phyloP scores from a whole-genome alignment of 352 stramenopile species.

The Pythium phragmiticola region DNA sequence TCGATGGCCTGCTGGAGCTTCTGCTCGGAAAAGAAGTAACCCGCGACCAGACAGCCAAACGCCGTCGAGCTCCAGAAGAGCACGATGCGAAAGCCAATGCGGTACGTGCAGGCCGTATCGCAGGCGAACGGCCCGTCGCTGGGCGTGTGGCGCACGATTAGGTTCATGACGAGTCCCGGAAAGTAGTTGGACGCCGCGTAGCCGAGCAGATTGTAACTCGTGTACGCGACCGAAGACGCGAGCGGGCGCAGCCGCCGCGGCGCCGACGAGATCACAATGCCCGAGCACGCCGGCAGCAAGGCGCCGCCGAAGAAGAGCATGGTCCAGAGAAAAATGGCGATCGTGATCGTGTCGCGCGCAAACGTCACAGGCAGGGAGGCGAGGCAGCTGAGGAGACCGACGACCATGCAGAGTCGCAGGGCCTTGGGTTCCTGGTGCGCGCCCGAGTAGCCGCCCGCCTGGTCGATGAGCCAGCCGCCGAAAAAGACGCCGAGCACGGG shows the following conservation, averaged over 20 bases:
- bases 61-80: slow-evolving; percentile 83
- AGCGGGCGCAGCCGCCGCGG: slow-evolving; percentile 69
- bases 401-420: slow-evolving; percentile 73
- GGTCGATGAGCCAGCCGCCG: slow-evolving; percentile 77
- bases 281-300: slow-evolving; percentile 77
- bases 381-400: slow-evolving; percentile 63
- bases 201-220: slow-evolving; percentile 82
- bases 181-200: slow-evolving; percentile 80
- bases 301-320: slow-evolving; percentile 82
- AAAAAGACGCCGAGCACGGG: slow-evolving; percentile 84
- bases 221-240: slow-evolving; percentile 78
- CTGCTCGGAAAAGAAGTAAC: slow-evolving; percentile 44
- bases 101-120: slow-evolving; percentile 80
- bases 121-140: slow-evolving; percentile 60
- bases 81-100: slow-evolving; percentile 78
- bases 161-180: slow-evolving; percentile 78
- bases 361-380: slow-evolving; percentile 76
- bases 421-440: slow-evolving; percentile 71
- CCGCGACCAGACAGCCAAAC: slow-evolving; percentile 65
- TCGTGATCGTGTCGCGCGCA: slow-evolving; percentile 77
- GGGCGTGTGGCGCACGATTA: slow-evolving; percentile 49
- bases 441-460: slow-evolving; percentile 75
- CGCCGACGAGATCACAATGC: slow-evolving; percentile 86
- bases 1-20: slow-evolving; percentile 26
- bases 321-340: slow-evolving; percentile 71